phyloP scores from a whole-genome alignment of 139 green algal genomes.

The Ettlia oleoabundans region DNA sequence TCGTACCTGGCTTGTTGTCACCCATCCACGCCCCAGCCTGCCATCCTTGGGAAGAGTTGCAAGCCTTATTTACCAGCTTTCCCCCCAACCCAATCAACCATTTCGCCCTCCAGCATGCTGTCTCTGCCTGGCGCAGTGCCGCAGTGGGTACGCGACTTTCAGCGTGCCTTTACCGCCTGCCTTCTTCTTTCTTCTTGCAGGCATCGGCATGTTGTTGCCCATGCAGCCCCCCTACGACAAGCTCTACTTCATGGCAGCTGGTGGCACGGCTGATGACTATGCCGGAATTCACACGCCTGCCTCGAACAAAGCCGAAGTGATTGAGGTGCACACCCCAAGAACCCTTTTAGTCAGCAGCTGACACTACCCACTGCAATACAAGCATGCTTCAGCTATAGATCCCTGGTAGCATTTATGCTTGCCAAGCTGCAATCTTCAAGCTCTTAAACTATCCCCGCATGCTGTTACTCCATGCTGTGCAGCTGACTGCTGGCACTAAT shows the following conservation, averaged over 20 bases:
- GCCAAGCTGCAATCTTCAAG: neutral
- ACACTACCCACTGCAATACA: neutral
- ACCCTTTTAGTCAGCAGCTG: neutral
- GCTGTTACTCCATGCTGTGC: neutral
- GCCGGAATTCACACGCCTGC: neutral
- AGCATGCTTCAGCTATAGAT: neutral
- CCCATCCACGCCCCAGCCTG: neutral
- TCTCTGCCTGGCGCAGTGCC: neutral
- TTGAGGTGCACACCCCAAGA: neutral
- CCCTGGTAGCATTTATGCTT: neutral
- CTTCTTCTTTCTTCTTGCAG: neutral
- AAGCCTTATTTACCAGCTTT: too few relatives aligned
- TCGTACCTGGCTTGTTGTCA: neutral
- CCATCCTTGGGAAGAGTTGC: too few relatives aligned
- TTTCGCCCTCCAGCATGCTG: neutral
- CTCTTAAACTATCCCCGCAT: neutral
- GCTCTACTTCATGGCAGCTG: neutral
- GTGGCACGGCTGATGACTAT: neutral
- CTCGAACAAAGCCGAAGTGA: neutral
- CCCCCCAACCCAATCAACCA: too few relatives aligned
- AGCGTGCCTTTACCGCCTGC: neutral
- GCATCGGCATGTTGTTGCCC: neutral
- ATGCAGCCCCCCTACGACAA: slow-evolving; percentile 5
- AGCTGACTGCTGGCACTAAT: neutral
- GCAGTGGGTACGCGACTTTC: neutral